A percentile compares a stretch with the other conserved stretches of the same genome.
Conservation (phyloP, 78 protist genomes). For the Dictyostelium capitatum region DNA sequence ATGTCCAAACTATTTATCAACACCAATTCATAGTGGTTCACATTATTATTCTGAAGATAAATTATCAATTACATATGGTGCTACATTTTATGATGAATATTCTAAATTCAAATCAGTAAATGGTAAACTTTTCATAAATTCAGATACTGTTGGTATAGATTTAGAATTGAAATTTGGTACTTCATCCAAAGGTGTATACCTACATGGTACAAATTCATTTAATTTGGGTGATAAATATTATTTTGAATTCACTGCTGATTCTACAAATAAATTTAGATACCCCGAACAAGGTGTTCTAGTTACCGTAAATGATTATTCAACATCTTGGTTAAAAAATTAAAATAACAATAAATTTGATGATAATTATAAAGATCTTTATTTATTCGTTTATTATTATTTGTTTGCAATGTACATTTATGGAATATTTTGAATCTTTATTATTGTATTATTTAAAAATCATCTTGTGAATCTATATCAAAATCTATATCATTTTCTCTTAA, state of each 20-base stretch:
- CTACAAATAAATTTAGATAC: not conserved
- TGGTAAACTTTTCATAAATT: not conserved
- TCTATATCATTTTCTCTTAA: conserved; percentile 47
- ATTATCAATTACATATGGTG: not conserved
- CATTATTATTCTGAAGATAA: not conserved
- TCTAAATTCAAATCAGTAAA: not conserved
- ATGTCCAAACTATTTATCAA: not conserved
- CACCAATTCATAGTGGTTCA: conserved; percentile 3
- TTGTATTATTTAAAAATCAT: conserved; percentile 10
- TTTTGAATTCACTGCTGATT: not conserved
- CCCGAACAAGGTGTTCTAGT: not conserved
- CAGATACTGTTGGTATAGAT: not conserved
- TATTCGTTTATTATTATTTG: too few species aligned
- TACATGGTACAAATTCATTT: not conserved
- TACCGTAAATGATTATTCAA: not conserved
- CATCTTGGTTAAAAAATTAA: conserved; percentile 6
- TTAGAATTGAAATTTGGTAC: not conserved
- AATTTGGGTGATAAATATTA: not conserved
- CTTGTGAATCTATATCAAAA: conserved; percentile 49
- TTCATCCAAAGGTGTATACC: not conserved
- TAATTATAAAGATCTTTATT: too few species aligned
- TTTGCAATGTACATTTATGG: too few species aligned
- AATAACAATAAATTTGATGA: not conserved
- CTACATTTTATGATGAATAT: not conserved
- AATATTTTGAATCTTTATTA: too few species aligned